Base-by-base conservation (phyloP, 805 yeast genomes). In the Yamadazyma laniorum region DNA sequence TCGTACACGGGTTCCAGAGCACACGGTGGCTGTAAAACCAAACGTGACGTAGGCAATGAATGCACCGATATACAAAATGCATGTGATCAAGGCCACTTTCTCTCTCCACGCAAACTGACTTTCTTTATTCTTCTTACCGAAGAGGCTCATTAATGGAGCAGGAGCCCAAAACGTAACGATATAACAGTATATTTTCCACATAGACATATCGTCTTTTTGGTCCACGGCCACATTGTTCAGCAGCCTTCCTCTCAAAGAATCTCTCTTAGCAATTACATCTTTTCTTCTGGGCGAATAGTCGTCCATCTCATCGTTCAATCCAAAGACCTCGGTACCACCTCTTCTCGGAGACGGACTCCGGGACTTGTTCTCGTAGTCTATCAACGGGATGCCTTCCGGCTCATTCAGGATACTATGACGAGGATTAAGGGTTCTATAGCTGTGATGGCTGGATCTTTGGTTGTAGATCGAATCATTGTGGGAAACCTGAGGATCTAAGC, bases 51-150 rank as follows among this genome's bases (percentile, higher is more conserved):
- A 93, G 1, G 95, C 96, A 27, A 89, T 84, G 36, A 84, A 58
- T 0, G 86, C 79, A 39, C 93, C 97, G 32, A 85, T 64, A 49
- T 75, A 74, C 14, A 83, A 47, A 50, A 91, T 89, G 38, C 89
- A 72, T 1, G 93, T 74, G 30, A 91, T 70, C 30, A 93, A 70
- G 1, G 88, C 98, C 38, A 90, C 84, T 56, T 91, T 91, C 55
- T 93, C 99, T 55, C 99, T 76, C 99, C 99, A 93, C 0, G 98
- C 98, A 70, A 80, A 79, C 57, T 90, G 97, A 43, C 95, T 78
- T 30, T 81, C 90, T 49, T 79, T 78, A 15, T 84, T 79, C 23
- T 75, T 74, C 74, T 91, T 74, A 3, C 98, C 98, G 61, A 79
- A 84, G 30, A 85, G 59, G 30, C 65, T 66, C 51, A 89, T 63